Conservation (phyloP, 2,329 filamentous ascomycete species). For the Pezicula radicicola region DNA sequence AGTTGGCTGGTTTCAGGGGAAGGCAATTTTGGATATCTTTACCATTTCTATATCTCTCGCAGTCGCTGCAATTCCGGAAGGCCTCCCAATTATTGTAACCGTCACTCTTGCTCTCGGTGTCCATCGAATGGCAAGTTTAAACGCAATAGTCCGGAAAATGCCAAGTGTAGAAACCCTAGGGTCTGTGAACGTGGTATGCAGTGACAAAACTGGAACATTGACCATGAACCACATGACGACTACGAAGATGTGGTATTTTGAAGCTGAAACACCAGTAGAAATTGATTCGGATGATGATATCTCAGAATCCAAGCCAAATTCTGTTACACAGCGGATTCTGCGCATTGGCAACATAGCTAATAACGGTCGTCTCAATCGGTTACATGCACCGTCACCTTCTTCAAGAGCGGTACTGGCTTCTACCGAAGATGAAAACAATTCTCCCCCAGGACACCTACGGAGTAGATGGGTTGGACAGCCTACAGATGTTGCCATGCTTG, state of each 20-base stretch:
- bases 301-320: constrained; percentile 58
- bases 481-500: constrained; percentile 95
- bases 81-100: constrained; percentile 95
- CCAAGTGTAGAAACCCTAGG: constrained; percentile 97
- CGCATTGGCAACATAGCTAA: constrained; percentile 96
- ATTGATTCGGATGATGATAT: constrained; percentile 51
- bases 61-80: constrained; percentile 94
- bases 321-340: constrained; percentile 75
- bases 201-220: constrained; percentile 93
- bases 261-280: constrained; percentile 48
- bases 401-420: constrained; percentile 83
- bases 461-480: constrained; percentile 96
- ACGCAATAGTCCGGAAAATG: constrained; percentile 92
- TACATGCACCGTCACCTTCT: constrained; percentile 65
- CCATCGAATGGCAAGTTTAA: constrained; percentile 90
- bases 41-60: constrained; percentile 96
- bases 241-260: constrained; percentile 94
- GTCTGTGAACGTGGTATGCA: constrained; percentile 99
- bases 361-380: constrained; percentile 77
- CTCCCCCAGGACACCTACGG: constrained; percentile 59
- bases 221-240: constrained; percentile 99
- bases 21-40: constrained; percentile 89
- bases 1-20: constrained; percentile 86
- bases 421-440: constrained; percentile 62
- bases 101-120: constrained; percentile 94